phyloP scores from a whole-genome alignment of 352 stramenopile genomes.

The Phytopythium chamaehyphon region DNA sequence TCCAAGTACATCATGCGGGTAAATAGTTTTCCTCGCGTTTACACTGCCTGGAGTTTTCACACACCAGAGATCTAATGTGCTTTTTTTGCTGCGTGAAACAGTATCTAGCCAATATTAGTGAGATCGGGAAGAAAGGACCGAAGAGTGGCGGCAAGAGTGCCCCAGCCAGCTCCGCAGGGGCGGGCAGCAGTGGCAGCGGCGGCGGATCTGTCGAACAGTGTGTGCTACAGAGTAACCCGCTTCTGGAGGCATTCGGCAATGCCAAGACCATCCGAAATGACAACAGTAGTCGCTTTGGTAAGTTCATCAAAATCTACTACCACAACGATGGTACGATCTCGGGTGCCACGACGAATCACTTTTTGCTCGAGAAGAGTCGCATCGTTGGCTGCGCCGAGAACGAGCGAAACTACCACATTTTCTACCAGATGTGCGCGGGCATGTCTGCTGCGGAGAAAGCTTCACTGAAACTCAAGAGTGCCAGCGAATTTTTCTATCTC shows the following conservation, averaged over 20 bases:
- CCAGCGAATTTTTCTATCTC: conserved; percentile 90
- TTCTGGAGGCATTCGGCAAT: conserved; percentile 92
- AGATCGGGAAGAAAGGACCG: conserved; percentile 75
- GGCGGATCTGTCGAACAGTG: conserved; percentile 86
- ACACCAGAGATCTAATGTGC: conserved; percentile 5
- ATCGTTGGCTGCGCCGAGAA: conserved; percentile 91
- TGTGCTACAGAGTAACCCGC: conserved; percentile 90
- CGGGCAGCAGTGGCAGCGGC: conserved; percentile 9
- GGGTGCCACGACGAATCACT: conserved; percentile 94
- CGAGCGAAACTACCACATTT: conserved; percentile 99
- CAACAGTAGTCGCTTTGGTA: conserved; percentile 96
- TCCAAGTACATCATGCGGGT: conserved; percentile 92
- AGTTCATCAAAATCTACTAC: conserved; percentile 97
- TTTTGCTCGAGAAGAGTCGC: conserved; percentile 97
- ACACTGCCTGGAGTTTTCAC: neutral
- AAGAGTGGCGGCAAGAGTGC: conserved; percentile 65
- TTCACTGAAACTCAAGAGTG: conserved; percentile 79
- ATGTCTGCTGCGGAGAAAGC: conserved; percentile 64
- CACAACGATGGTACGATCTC: conserved; percentile 88
- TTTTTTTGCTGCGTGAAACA: conserved; percentile 15
- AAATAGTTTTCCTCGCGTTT: conserved; percentile 3
- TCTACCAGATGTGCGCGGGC: conserved; percentile 95
- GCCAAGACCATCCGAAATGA: conserved; percentile 95
- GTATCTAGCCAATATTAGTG: conserved; percentile 89
- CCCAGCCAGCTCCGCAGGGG: conserved; percentile 18